Evolutionary conservation across 176 grass and related monocot species (phyloP).

Genomic region (Bothriochloa decipiens): DNA sequence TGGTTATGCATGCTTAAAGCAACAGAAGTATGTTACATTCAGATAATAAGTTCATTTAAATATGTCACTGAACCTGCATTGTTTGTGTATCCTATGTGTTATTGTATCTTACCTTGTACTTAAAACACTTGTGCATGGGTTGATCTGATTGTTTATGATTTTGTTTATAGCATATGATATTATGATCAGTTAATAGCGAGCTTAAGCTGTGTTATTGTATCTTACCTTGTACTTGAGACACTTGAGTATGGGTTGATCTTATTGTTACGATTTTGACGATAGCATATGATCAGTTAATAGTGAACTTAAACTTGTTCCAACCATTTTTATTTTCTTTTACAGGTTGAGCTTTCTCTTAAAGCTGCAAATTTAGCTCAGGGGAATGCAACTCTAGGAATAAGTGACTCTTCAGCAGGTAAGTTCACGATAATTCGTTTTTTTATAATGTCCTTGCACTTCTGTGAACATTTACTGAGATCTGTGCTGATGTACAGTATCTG

Average conservation of each 20-base stretch:
- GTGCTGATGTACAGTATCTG: constrained; percentile 55
- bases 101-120: neutral
- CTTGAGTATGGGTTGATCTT: neutral
- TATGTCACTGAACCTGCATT: neutral
- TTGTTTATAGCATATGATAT: constrained; percentile 16
- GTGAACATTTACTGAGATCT: constrained; percentile 13
- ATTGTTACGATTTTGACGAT: neutral
- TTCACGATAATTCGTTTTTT: constrained; percentile 22
- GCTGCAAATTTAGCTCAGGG: constrained; percentile 82
- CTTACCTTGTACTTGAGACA: neutral
- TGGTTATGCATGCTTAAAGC: neutral
- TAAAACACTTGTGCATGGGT: neutral
- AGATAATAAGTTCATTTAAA: constrained; percentile 1
- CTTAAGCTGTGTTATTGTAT: constrained; percentile 1
- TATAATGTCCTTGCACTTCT: neutral
- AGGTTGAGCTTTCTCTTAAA: constrained; percentile 98
- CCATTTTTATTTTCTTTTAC: constrained; percentile 28
- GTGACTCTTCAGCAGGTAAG: constrained; percentile 76
- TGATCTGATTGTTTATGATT: neutral
- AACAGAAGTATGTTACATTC: constrained; percentile 16
- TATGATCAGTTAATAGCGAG: neutral
- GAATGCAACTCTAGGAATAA: constrained; percentile 80
- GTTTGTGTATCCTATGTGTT: neutral
- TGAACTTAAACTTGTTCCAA: constrained; percentile 31
- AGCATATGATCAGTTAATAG: neutral